Evolutionary conservation across 495 filamentous ascomycete genomes (phyloP).

Genomic region (Penicillium steckii): DNA sequence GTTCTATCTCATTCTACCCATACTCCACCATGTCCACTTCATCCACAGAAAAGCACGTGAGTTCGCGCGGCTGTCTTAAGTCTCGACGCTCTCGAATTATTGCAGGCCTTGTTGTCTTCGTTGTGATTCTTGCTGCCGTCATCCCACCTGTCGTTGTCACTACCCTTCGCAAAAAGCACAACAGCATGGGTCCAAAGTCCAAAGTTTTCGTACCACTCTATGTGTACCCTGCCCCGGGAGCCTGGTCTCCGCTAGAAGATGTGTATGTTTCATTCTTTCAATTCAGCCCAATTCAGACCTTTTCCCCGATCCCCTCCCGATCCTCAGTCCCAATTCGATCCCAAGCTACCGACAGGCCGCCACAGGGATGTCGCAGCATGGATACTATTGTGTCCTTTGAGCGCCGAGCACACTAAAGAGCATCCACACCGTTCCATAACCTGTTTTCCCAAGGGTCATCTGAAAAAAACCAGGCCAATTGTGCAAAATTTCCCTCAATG

Average conservation of each 20-base stretch:
- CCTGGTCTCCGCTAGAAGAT: constrained; percentile 50
- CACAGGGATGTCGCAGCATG: constrained; percentile 10
- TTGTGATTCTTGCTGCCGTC: constrained; percentile 34
- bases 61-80: constrained; percentile 29
- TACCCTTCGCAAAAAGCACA: constrained; percentile 30
- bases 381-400: constrained; percentile 3
- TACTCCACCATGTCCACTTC: constrained; percentile 19
- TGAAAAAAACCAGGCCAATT: constrained; percentile 7
- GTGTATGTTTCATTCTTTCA: constrained; percentile 37
- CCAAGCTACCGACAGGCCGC: constrained; percentile 25
- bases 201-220: constrained; percentile 55
- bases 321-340: constrained; percentile 9
- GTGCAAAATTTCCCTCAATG: not conserved
- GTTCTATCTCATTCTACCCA: constrained; percentile 6
- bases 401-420: constrained; percentile 8
- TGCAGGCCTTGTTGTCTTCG: constrained; percentile 23
- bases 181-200: constrained; percentile 43
- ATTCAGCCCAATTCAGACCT: constrained; percentile 12
- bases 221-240: constrained; percentile 50
- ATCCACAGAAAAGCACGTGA: constrained; percentile 39
- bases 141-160: constrained; percentile 37
- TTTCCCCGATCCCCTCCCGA: constrained; percentile 9
- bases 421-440: constrained; percentile 3
- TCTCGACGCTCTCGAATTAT: constrained; percentile 30
- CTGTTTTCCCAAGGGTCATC: constrained; percentile 2